Evolutionary conservation across 2,329 filamentous ascomycete genomes (phyloP).

Genomic region (Hypoxylon sp.): DNA sequence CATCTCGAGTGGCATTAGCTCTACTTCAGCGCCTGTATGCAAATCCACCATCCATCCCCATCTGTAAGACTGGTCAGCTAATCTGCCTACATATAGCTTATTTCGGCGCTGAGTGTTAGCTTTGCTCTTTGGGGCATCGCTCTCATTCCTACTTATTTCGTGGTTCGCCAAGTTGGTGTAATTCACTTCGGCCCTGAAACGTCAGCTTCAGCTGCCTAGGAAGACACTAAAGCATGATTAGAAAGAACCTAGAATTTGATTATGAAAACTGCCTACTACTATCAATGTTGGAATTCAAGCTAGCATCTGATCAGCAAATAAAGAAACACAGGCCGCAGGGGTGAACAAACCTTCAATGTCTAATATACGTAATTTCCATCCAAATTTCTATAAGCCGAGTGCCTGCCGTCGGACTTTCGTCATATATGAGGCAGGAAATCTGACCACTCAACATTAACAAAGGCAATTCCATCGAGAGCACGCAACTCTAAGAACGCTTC

Average conservation of each 20-base stretch:
- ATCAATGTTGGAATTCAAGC: too few species aligned
- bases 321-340: too few species aligned
- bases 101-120: constrained; percentile 45
- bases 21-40: constrained; percentile 35
- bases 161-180: constrained; percentile 47
- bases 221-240: not conserved
- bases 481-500: constrained; percentile 10
- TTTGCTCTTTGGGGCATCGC: constrained; percentile 50
- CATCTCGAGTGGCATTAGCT: constrained; percentile 53
- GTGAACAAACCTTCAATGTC: too few species aligned
- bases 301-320: too few species aligned
- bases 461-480: constrained; percentile 8
- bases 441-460: constrained; percentile 8
- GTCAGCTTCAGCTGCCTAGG: not conserved
- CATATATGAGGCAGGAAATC: constrained; percentile 15
- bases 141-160: constrained; percentile 46
- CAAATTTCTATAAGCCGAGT: not conserved
- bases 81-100: constrained; percentile 23
- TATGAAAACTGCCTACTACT: too few species aligned
- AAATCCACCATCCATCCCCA: not conserved
- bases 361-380: too few species aligned
- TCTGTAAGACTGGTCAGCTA: not conserved
- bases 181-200: constrained; percentile 33
- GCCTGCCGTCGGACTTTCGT: not conserved
- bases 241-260: not conserved